These are phyloP conservation scores for Protostelium mycophagum DNA, from an alignment of 78 protist genomes.

Conservation along the genomic window DNA sequence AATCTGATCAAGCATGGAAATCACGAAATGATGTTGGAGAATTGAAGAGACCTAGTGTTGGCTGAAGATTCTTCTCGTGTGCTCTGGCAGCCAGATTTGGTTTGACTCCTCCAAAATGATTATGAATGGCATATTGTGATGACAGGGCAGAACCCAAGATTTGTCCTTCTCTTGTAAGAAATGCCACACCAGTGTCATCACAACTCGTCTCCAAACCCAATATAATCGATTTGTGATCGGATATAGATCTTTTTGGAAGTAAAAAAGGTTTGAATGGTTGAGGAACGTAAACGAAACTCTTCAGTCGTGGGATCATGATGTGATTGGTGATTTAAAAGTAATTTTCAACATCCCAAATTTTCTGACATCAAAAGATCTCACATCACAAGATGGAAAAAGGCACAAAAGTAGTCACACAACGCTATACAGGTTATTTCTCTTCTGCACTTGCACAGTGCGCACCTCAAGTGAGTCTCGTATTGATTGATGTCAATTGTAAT, in stretches of 20 bases:
- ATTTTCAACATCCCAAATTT: too few relatives aligned
- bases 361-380: too few relatives aligned
- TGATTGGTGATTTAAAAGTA: too few relatives aligned
- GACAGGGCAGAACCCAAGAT: constrained; percentile 17
- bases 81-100: constrained; percentile 46
- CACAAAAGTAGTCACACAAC: background rate
- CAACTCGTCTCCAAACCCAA: constrained; percentile 77
- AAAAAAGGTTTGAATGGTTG: too few relatives aligned
- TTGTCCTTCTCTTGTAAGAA: constrained; percentile 31
- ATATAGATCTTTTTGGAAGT: too few relatives aligned
- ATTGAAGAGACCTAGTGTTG: background rate
- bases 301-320: too few relatives aligned
- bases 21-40: too few relatives aligned
- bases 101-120: constrained; percentile 52
- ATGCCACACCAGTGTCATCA: constrained; percentile 75
- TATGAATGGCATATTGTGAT: constrained; percentile 52
- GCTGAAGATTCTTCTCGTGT: constrained; percentile 12
- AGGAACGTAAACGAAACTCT: too few relatives aligned
- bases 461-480: background rate
- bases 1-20: too few relatives aligned
- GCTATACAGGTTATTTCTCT: background rate
- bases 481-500: too few relatives aligned
- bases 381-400: background rate
- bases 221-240: too few relatives aligned
- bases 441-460: background rate